These are phyloP conservation scores for Volvox reticuliferus DNA, from an alignment of 139 green algal genomes.

Conservation along the genomic window DNA sequence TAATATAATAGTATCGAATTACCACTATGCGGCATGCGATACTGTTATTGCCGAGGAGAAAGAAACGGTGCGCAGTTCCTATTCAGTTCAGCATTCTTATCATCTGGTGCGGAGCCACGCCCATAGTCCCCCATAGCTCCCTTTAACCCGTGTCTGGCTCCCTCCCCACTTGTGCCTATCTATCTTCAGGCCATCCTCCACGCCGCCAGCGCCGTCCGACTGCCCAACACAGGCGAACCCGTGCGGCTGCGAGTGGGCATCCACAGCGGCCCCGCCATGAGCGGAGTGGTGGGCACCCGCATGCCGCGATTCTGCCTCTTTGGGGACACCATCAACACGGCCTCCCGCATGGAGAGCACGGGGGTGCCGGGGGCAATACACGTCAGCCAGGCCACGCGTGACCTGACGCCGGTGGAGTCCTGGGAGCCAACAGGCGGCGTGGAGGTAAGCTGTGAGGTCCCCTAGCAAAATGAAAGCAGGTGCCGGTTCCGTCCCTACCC, in stretches of 20 bases:
- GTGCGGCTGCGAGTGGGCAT: conserved; percentile 42
- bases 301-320: conserved; percentile 53
- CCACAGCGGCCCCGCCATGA: conserved; percentile 40
- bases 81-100: background rate
- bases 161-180: background rate
- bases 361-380: conserved; percentile 36
- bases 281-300: conserved; percentile 42
- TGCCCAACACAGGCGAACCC: conserved; percentile 35
- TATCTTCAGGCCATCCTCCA: background rate
- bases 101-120: background rate
- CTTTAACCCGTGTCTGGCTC: background rate
- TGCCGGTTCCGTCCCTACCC: background rate
- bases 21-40: background rate
- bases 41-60: background rate
- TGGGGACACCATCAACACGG: conserved; percentile 48
- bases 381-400: conserved; percentile 10
- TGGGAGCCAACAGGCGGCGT: conserved; percentile 47
- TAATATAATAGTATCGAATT: background rate
- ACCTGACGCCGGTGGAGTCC: conserved; percentile 31
- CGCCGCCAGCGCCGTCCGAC: background rate
- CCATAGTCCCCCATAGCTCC: background rate
- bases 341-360: conserved; percentile 47
- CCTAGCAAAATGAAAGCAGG: background rate
- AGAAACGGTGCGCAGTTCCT: background rate
- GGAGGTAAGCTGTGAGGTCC: conserved; percentile 24